These are phyloP conservation scores for Penicillium argentinense DNA, from an alignment of 495 filamentous ascomycete genomes.

Conservation along the genomic window DNA sequence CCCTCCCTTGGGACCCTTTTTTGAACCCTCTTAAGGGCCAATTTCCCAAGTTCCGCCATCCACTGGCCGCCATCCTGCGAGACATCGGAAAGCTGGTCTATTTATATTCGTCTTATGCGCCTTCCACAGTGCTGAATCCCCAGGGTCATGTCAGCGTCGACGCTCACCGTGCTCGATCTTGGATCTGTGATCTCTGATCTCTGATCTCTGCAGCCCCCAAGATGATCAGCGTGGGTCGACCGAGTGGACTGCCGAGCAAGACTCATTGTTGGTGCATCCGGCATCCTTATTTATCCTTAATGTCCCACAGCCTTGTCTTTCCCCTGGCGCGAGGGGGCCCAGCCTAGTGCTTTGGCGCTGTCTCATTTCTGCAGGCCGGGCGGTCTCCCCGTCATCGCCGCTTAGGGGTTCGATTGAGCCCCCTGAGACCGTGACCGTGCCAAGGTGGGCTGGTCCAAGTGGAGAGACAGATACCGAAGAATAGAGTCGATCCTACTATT, in stretches of 20 bases:
- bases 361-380: background rate
- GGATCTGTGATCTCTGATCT: too few species aligned
- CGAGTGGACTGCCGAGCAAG: background rate
- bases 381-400: background rate
- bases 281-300: background rate
- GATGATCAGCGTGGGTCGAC: slow-evolving; percentile 2
- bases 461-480: too few species aligned
- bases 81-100: background rate
- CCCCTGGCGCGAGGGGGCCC: slow-evolving; percentile 1
- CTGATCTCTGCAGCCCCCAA: too few species aligned
- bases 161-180: too few species aligned
- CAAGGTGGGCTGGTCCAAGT: too few species aligned
- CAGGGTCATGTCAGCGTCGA: too few species aligned
- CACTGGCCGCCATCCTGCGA: background rate
- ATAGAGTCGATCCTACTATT: too few species aligned
- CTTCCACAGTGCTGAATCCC: too few species aligned
- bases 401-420: too few species aligned
- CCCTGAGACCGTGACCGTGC: too few species aligned
- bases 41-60: background rate
- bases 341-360: background rate
- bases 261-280: slow-evolving; percentile 1
- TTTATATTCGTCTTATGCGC: background rate
- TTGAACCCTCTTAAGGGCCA: background rate
- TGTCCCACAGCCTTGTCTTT: slow-evolving; percentile 1
- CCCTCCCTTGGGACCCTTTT: background rate